Percentiles rank a stretch among this genome's conserved stretches.
phyloP scores from a whole-genome alignment of 2,329 filamentous ascomycete genomes.

The Colletotrichum eremochloae region DNA sequence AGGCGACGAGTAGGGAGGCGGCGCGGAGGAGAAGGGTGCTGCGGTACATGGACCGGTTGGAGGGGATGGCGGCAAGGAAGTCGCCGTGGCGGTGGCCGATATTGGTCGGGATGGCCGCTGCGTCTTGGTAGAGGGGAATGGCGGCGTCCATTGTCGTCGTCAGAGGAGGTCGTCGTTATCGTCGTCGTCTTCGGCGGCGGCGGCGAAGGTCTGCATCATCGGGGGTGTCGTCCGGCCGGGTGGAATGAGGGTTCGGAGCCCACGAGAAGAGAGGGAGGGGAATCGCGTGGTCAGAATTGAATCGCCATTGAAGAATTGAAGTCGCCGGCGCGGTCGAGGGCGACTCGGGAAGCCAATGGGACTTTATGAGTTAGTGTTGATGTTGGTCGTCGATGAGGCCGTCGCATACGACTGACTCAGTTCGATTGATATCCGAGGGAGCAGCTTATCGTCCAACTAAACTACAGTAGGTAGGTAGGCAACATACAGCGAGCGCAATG shows the following conservation, averaged over 20 bases:
- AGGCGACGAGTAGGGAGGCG: constrained; percentile 28
- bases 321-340: neutral
- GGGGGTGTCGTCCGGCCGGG: neutral
- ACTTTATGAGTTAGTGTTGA: neutral
- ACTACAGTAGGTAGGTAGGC: too few species aligned
- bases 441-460: constrained; percentile 6
- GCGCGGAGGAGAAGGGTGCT: constrained; percentile 29
- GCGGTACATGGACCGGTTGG: constrained; percentile 41
- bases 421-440: neutral
- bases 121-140: constrained; percentile 38
- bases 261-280: neutral
- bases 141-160: constrained; percentile 38
- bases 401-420: neutral
- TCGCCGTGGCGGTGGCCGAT: constrained; percentile 32
- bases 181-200: neutral
- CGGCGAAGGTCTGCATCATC: constrained; percentile 17
- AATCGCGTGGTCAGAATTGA: constrained; percentile 12
- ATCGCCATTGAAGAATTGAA: constrained; percentile 5
- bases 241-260: neutral
- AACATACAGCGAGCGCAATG: neutral
- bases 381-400: neutral
- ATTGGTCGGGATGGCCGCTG: constrained; percentile 22
- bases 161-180: neutral
- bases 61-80: constrained; percentile 40
- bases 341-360: neutral